phyloP scores from a whole-genome alignment of 768 basidiomycete genomes.

The Psilocybe cubensis region DNA sequence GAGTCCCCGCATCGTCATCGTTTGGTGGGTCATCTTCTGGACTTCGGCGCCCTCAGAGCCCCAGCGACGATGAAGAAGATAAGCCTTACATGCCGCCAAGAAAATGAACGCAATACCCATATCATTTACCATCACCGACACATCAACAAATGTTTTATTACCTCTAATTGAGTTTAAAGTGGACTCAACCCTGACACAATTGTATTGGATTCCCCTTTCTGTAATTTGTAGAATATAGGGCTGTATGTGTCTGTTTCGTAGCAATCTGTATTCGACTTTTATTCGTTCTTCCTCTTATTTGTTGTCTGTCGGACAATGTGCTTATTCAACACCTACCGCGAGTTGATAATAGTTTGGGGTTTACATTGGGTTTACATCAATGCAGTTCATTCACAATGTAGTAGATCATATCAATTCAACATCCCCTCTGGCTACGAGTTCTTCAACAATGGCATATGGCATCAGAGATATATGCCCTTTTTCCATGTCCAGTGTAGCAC shows the following conservation, averaged over 20 bases:
- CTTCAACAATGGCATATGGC: constrained; percentile 76
- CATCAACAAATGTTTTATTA: background rate
- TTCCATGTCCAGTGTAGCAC: constrained; percentile 70
- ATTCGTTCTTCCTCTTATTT: constrained; percentile 4
- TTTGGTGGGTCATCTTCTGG: constrained; percentile 20
- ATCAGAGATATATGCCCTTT: constrained; percentile 84
- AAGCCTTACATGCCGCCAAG: constrained; percentile 45
- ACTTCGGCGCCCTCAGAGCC: constrained; percentile 34
- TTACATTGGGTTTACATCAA: no score
- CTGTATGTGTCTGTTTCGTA: no score
- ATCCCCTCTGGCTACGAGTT: constrained; percentile 71
- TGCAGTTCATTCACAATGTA: no score
- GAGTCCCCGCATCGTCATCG: background rate
- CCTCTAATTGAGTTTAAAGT: background rate
- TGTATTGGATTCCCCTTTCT: constrained; percentile 5
- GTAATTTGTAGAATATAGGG: constrained; percentile 18
- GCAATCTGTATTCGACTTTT: constrained; percentile 2
- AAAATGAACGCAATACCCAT: constrained; percentile 22
- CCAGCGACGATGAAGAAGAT: constrained; percentile 46
- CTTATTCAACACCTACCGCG: no score
- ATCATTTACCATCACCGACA: constrained; percentile 11
- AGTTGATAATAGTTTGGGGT: no score
- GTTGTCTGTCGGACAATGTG: constrained; percentile 9
- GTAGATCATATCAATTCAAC: constrained; percentile 73
- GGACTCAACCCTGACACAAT: background rate